Conservation (phyloP, 1,284 basidiomycete species). For the Cryptococcus maquisensis region DNA sequence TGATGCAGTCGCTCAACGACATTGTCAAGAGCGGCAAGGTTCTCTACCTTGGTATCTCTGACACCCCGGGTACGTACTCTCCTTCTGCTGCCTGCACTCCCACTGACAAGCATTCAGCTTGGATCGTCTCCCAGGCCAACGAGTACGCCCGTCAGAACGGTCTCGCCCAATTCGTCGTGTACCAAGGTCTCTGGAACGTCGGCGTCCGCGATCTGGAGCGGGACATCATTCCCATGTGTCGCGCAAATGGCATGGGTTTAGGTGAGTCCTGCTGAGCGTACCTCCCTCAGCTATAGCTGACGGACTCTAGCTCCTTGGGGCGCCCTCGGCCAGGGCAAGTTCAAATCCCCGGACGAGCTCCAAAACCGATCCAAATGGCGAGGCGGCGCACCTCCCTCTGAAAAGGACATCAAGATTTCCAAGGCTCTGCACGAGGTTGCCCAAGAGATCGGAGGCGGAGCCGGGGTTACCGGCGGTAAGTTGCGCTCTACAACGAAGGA, state of each 20-base stretch:
- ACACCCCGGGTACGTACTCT: constrained; percentile 45
- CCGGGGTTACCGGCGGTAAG: constrained; percentile 31
- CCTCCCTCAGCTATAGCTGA: background rate
- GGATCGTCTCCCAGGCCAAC: constrained; percentile 56
- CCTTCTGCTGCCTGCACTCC: background rate
- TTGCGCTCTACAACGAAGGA: background rate
- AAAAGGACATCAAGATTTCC: constrained; percentile 23
- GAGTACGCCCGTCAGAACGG: constrained; percentile 54
- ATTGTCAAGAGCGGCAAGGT: constrained; percentile 48
- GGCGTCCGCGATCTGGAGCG: constrained; percentile 53
- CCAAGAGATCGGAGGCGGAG: constrained; percentile 48
- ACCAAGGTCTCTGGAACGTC: constrained; percentile 58
- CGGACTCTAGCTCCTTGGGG: constrained; percentile 43
- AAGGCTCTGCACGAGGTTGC: constrained; percentile 45
- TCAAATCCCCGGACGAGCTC: constrained; percentile 45
- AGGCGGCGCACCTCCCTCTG: constrained; percentile 20
- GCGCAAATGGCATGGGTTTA: constrained; percentile 50
- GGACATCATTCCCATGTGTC: constrained; percentile 60
- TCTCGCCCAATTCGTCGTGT: constrained; percentile 56
- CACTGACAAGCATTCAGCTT: constrained; percentile 39
- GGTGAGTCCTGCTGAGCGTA: constrained; percentile 12
- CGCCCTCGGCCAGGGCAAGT: constrained; percentile 48
- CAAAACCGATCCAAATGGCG: constrained; percentile 23
- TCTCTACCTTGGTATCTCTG: constrained; percentile 48
- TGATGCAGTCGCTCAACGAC: constrained; percentile 49